Base-by-base conservation (phyloP, 179 eudicot species). In the Spergularia azorica region DNA sequence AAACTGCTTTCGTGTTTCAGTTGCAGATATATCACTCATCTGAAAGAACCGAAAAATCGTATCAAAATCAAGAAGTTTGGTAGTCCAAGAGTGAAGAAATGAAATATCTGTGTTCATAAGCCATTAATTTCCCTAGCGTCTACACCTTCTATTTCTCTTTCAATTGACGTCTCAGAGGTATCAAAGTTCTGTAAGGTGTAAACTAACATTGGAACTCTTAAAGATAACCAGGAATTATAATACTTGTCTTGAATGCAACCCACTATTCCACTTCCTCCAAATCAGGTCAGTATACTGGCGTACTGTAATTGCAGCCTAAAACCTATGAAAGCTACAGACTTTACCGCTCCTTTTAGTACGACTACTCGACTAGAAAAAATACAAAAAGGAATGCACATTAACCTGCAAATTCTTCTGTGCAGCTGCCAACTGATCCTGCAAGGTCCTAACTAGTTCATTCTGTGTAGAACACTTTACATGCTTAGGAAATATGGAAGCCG, bases 341-440 rank as follows among this genome's bases (percentile, higher is more conserved):
- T 52, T 3, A 46, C 39, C 78, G 41, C 63, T 66, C 0, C 17
- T 64, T 39, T 56, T 36, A 48, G 15, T 13, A 15, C 46, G 17
- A 73, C 57, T 2, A 66, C 6, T 8, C 46, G 36, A 73, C 57
- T 2, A 66, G 52, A 43, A 20, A 62, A 20, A 11, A 32, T 39
- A 64, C 64, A 51, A 16, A 10, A 73, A 68, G 73, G 61, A 43
- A 62, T 26, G 52, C 18, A 75, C 55, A 52, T 51, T 52, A 76
- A 94, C 98, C 97, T 91, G 88, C 73, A 91, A 51, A 78, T 88
- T 89, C 79, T 86, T 86, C 73, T 91, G 90, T 4, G 98, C 95
- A 84, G 73, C 76, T 69, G 87, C 84, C 71, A 95, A 88, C 76
- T 90, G 93, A 56, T 84, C 85, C 74, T 95, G 97, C 76, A 95